Evolutionary conservation across 2,329 filamentous ascomycete species (phyloP).

Genomic region (Exophiala aquamarina): DNA sequence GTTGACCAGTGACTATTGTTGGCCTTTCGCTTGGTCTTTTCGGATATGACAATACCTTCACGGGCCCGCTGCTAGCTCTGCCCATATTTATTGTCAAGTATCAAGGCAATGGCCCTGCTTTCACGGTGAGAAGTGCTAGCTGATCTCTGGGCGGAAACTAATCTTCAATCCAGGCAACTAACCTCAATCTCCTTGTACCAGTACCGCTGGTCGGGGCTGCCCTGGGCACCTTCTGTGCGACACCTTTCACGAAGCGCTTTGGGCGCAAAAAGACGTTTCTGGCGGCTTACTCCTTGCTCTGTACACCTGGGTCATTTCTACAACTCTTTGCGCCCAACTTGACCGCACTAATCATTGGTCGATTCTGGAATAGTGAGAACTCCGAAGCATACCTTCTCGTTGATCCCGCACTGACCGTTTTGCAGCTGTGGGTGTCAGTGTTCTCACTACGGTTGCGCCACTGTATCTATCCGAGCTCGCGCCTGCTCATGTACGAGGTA

Average conservation of each 20-base stretch:
- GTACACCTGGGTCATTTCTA: conserved; percentile 32
- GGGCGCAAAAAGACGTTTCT: conserved; percentile 39
- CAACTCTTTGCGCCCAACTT: conserved; percentile 39
- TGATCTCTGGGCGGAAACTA: not conserved
- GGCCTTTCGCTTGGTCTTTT: not conserved
- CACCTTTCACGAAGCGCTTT: conserved; percentile 33
- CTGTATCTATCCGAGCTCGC: conserved; percentile 40
- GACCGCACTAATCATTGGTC: conserved; percentile 35
- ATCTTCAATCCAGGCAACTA: conserved; percentile 27
- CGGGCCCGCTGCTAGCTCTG: not conserved
- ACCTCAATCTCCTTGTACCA: conserved; percentile 36
- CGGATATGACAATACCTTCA: not conserved
- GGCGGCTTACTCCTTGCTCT: conserved; percentile 34
- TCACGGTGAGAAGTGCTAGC: not conserved
- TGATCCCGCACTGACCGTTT: no score
- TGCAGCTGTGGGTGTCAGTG: not conserved
- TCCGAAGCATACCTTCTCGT: no score
- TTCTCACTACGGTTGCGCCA: conserved; percentile 28
- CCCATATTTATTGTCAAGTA: conserved; percentile 1
- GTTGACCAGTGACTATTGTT: no score
- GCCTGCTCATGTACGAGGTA: conserved; percentile 34
- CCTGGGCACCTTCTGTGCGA: conserved; percentile 34
- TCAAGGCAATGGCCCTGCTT: conserved; percentile 1
- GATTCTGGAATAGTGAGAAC: conserved; percentile 32
- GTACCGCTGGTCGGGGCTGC: conserved; percentile 37